phyloP scores from a whole-genome alignment of 441 rosid species.

The Lepidium campestre region DNA sequence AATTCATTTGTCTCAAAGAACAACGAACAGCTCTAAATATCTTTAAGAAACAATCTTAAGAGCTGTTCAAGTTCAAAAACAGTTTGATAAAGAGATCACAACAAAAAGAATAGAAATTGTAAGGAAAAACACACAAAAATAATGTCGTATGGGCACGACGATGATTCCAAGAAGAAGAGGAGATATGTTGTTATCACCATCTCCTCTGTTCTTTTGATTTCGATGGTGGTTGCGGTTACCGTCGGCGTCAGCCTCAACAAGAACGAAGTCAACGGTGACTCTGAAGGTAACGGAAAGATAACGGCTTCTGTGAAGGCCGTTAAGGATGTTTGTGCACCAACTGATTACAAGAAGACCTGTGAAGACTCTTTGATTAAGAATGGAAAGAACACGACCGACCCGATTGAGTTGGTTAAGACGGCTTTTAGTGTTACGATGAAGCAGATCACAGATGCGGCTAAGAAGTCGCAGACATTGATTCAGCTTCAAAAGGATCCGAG shows the following conservation, averaged over 20 bases:
- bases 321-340: constrained; percentile 55
- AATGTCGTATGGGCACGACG: constrained; percentile 33
- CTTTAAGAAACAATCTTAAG: not conserved
- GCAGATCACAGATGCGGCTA: constrained; percentile 38
- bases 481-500: constrained; percentile 57
- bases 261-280: not conserved
- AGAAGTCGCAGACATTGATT: constrained; percentile 37
- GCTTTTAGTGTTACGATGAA: constrained; percentile 52
- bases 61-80: constrained; percentile 26
- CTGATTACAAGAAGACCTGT: constrained; percentile 53
- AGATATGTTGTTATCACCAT: constrained; percentile 34
- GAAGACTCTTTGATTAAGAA: constrained; percentile 35
- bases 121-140: not conserved
- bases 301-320: constrained; percentile 55
- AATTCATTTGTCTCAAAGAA: not conserved
- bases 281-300: constrained; percentile 4
- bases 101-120: not conserved
- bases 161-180: constrained; percentile 34
- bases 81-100: not conserved
- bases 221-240: constrained; percentile 50
- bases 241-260: constrained; percentile 29
- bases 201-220: constrained; percentile 47
- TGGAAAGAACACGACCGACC: constrained; percentile 48
- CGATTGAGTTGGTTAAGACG: constrained; percentile 47
- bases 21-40: constrained; percentile 23